Percentiles rank a stretch among this genome's conserved stretches.
phyloP scores from a whole-genome alignment of 73 alveolate genomes.

The Paramecium primaurelia region DNA sequence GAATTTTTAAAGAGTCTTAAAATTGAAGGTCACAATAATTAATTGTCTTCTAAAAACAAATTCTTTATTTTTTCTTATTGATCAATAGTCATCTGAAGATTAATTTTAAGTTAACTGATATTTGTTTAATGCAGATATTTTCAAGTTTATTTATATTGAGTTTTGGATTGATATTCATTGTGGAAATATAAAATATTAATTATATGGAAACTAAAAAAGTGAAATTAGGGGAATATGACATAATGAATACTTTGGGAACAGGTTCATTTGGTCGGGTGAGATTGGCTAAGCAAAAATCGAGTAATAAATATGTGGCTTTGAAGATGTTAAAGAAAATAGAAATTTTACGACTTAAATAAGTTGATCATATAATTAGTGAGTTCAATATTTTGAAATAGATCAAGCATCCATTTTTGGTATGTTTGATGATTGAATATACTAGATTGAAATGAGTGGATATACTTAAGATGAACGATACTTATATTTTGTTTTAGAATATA shows the following conservation, averaged over 20 bases:
- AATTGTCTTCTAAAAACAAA: neutral
- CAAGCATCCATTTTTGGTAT: slow-evolving; percentile 53
- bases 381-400: slow-evolving; percentile 9
- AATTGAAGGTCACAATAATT: too few species aligned
- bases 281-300: neutral
- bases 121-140: neutral
- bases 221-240: slow-evolving; percentile 50
- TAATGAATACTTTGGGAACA: slow-evolving; percentile 58
- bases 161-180: neutral
- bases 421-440: slow-evolving; percentile 9
- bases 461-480: slow-evolving; percentile 86
- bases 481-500: slow-evolving; percentile 89
- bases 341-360: slow-evolving; percentile 83
- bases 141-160: neutral
- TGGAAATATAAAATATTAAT: neutral
- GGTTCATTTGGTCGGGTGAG: slow-evolving; percentile 48
- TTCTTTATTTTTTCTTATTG: too few species aligned
- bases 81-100: neutral
- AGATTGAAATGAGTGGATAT: slow-evolving; percentile 74
- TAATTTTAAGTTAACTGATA: neutral
- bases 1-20: too few species aligned
- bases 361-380: slow-evolving; percentile 54
- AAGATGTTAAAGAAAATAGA: slow-evolving; percentile 90
- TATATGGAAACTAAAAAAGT: slow-evolving; percentile 53
- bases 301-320: slow-evolving; percentile 71